phyloP scores from a whole-genome alignment of 2,329 filamentous ascomycete genomes.

The Aureobasidium sp. region DNA sequence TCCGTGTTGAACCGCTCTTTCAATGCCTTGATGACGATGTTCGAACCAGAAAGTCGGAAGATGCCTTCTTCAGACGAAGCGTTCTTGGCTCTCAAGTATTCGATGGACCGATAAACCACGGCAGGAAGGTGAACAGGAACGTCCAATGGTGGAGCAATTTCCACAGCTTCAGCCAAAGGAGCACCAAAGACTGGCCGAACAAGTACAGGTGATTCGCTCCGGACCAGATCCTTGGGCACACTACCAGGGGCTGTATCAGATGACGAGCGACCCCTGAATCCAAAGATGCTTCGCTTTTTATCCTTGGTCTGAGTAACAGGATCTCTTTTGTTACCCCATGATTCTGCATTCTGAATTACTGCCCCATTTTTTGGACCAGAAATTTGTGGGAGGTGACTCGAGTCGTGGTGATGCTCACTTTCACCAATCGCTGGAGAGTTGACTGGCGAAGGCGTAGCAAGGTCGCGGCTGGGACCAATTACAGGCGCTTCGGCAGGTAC shows the following conservation, averaged over 20 bases:
- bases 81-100: conserved; percentile 78
- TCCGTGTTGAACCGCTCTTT: conserved; percentile 90
- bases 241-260: conserved; percentile 43
- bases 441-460: conserved; percentile 28
- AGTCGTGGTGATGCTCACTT: conserved; percentile 18
- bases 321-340: conserved; percentile 71
- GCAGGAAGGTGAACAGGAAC: conserved; percentile 72
- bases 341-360: conserved; percentile 71
- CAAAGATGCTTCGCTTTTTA: conserved; percentile 64
- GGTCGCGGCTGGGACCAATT: conserved; percentile 32
- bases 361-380: conserved; percentile 79
- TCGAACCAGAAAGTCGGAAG: conserved; percentile 94
- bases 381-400: conserved; percentile 41
- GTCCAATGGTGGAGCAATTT: conserved; percentile 65
- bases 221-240: conserved; percentile 26
- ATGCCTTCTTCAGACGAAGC: conserved; percentile 87
- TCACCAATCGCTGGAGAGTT: conserved; percentile 24
- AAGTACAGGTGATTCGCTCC: not conserved
- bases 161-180: conserved; percentile 75
- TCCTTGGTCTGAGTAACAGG: conserved; percentile 59
- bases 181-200: conserved; percentile 74
- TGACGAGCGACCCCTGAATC: conserved; percentile 59
- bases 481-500: conserved; percentile 50
- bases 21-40: conserved; percentile 82
- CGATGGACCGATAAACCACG: conserved; percentile 90